Percentiles rank a stretch among this genome's conserved stretches.
phyloP scores from a whole-genome alignment of 2,329 filamentous ascomycete species.

The Aspergillus sp. region DNA sequence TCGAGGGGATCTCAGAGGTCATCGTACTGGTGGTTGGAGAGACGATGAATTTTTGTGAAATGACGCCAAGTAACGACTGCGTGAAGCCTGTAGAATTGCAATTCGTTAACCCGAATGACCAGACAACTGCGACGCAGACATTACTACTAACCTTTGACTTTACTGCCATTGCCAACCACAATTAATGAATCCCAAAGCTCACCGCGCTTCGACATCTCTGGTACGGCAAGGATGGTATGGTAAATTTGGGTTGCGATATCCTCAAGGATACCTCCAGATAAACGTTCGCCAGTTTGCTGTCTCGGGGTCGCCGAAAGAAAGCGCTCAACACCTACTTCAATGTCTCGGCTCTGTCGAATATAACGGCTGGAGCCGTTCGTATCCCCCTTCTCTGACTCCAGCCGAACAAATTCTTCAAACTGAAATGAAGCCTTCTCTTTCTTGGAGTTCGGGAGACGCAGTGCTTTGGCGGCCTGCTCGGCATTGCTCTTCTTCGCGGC shows the following conservation, averaged over 20 bases:
- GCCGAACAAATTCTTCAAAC: conserved; percentile 51
- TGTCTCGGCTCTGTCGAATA: conserved; percentile 45
- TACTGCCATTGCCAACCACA: conserved; percentile 80
- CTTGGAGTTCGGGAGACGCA: conserved; percentile 51
- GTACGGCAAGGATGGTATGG: conserved; percentile 70
- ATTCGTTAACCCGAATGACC: conserved; percentile 35
- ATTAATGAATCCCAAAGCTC: conserved; percentile 87
- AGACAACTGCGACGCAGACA: neutral
- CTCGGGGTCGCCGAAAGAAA: conserved; percentile 49
- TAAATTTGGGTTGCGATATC: conserved; percentile 78
- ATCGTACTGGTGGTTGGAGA: conserved; percentile 94
- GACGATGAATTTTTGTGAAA: conserved; percentile 76
- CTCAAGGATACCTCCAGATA: conserved; percentile 62
- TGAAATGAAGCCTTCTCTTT: conserved; percentile 52
- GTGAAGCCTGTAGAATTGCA: conserved; percentile 57
- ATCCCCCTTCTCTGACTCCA: conserved; percentile 45
- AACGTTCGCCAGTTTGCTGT: conserved; percentile 21
- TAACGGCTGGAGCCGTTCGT: conserved; percentile 44
- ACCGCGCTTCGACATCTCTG: conserved; percentile 75
- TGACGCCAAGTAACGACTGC: conserved; percentile 72
- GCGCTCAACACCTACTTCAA: conserved; percentile 55
- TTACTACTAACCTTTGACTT: conserved; percentile 45
- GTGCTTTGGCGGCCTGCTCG: conserved; percentile 40
- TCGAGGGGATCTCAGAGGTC: conserved; percentile 90
- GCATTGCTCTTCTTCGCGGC: conserved; percentile 44